Evolutionary conservation across 129 eudicot genomes (phyloP).

Genomic region (Artemisia tridentata): DNA sequence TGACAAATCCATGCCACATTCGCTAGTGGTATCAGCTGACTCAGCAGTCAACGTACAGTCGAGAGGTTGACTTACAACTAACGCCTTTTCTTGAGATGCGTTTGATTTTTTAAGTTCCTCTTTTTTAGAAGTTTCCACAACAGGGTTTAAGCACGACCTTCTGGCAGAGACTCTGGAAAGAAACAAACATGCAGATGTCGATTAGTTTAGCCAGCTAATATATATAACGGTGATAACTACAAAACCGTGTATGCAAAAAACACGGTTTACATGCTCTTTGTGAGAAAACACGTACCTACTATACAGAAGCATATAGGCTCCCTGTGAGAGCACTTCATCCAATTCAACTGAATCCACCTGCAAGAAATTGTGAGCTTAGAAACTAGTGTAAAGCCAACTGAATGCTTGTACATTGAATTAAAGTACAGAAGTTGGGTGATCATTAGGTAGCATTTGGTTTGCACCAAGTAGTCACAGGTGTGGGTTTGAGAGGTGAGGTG

Average conservation of each 20-base stretch:
- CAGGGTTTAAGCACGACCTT: slow-evolving; percentile 45
- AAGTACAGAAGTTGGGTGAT: neutral
- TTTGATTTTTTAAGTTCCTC: slow-evolving; percentile 31
- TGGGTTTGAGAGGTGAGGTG: too few species aligned
- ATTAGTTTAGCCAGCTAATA: too few species aligned
- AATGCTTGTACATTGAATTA: neutral
- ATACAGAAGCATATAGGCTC: slow-evolving; percentile 96
- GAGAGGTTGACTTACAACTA: slow-evolving; percentile 22
- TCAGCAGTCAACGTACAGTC: slow-evolving; percentile 34
- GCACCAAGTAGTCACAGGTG: too few species aligned
- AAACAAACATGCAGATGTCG: slow-evolving; percentile 5
- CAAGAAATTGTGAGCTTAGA: slow-evolving; percentile 15
- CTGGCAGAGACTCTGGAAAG: slow-evolving; percentile 48
- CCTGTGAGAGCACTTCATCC: slow-evolving; percentile 91
- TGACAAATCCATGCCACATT: slow-evolving; percentile 22
- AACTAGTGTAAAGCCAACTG: slow-evolving; percentile 11
- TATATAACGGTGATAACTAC: slow-evolving; percentile 12
- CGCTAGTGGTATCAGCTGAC: slow-evolving; percentile 21
- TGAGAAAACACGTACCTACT: slow-evolving; percentile 51
- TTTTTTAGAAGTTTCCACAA: slow-evolving; percentile 40
- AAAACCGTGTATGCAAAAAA: neutral
- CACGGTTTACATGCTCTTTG: neutral
- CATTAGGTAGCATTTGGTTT: too few species aligned
- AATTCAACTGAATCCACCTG: slow-evolving; percentile 74
- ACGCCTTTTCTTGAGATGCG: slow-evolving; percentile 26